Conservation (phyloP, 495 filamentous ascomycete species). For the Lasiosphaeris hirsuta region DNA sequence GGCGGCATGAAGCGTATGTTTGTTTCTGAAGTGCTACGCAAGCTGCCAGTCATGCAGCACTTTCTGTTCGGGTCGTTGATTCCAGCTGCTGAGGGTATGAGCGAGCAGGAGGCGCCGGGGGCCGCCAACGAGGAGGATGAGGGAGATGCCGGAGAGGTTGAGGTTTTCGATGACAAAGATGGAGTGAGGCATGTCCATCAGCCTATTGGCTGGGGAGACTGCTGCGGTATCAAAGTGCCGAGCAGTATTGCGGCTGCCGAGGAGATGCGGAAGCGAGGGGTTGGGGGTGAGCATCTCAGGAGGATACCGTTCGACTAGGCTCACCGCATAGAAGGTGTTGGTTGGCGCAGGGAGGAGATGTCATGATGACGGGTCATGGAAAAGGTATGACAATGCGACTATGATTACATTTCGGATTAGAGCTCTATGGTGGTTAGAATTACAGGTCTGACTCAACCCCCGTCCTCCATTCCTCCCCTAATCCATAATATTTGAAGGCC, state of each 20-base stretch:
- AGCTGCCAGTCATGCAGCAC: constrained; percentile 97
- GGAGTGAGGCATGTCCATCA: constrained; percentile 66
- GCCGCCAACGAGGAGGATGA: constrained; percentile 43
- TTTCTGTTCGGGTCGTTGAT: constrained; percentile 87
- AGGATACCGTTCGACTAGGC: constrained; percentile 89
- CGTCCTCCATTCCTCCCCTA: too few relatives aligned
- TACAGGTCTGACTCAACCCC: too few relatives aligned
- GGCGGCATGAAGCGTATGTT: constrained; percentile 97
- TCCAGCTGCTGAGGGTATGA: constrained; percentile 79
- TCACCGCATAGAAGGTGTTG: too few relatives aligned
- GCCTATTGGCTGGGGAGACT: constrained; percentile 81
- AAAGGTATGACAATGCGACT: too few relatives aligned
- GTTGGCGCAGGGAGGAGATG: too few relatives aligned
- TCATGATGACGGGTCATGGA: too few relatives aligned
- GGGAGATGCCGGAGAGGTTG: constrained; percentile 51
- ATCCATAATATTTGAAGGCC: too few relatives aligned
- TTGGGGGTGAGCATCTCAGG: constrained; percentile 60
- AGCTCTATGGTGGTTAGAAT: too few relatives aligned
- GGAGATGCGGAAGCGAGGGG: constrained; percentile 73
- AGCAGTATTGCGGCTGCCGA: constrained; percentile 84
- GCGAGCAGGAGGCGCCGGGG: constrained; percentile 49
- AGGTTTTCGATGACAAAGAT: constrained; percentile 58
- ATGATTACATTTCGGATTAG: too few relatives aligned
- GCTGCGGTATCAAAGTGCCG: constrained; percentile 97
- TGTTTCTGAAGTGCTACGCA: constrained; percentile 83